phyloP scores from a whole-genome alignment of 2,329 filamentous ascomycete species.

The Claviceps sp. region DNA sequence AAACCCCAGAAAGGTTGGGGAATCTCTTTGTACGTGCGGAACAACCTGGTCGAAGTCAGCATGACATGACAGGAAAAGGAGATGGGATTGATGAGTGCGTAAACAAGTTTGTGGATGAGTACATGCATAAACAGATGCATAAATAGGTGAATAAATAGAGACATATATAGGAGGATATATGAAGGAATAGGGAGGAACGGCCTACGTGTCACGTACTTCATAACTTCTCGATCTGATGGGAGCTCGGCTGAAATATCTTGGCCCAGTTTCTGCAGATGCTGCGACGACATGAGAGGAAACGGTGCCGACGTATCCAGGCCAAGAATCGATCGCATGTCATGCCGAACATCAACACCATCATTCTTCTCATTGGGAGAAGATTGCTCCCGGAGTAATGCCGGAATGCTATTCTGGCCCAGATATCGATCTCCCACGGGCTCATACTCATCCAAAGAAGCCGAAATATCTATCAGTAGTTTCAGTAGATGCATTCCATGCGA shows the following conservation, averaged over 20 bases:
- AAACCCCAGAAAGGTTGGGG: slow-evolving; percentile 57
- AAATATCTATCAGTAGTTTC: slow-evolving; percentile 7
- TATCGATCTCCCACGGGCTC: slow-evolving; percentile 46
- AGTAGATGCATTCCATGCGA: neutral
- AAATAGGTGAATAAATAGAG: no score
- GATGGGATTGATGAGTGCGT: no score
- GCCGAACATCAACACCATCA: slow-evolving; percentile 43
- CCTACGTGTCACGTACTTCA: slow-evolving; percentile 38
- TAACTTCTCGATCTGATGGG: slow-evolving; percentile 51
- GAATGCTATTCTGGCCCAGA: slow-evolving; percentile 54
- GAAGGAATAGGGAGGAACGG: neutral
- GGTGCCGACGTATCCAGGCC: slow-evolving; percentile 53
- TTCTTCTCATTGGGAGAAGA: slow-evolving; percentile 38
- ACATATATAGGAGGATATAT: no score
- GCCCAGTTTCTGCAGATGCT: slow-evolving; percentile 46
- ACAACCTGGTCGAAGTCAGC: slow-evolving; percentile 30
- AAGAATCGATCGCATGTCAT: slow-evolving; percentile 53
- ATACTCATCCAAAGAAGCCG: slow-evolving; percentile 36
- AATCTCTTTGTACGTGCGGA: slow-evolving; percentile 53
- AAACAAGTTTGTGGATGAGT: no score
- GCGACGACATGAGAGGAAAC: slow-evolving; percentile 53
- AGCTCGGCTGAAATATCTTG: slow-evolving; percentile 48
- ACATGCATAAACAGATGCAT: no score
- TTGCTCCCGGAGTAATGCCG: slow-evolving; percentile 50
- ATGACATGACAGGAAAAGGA: neutral